These are phyloP conservation scores for Fusarium avenaceum DNA, from an alignment of 2,329 filamentous ascomycete genomes.

Conservation along the genomic window DNA sequence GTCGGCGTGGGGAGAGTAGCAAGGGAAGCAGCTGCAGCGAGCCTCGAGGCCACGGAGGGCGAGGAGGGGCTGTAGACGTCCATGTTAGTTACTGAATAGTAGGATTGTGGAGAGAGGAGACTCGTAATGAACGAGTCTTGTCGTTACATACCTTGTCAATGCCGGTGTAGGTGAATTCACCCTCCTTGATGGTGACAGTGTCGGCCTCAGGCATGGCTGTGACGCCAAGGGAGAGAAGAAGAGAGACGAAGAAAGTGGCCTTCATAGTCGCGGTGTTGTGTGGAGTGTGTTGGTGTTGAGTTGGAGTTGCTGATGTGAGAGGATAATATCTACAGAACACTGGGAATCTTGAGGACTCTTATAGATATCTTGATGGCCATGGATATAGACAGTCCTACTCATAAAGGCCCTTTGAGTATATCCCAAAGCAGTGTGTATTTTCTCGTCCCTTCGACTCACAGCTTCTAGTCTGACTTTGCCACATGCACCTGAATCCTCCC, in stretches of 20 bases:
- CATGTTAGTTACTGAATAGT: neutral
- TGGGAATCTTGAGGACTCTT: neutral
- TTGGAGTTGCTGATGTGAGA: neutral
- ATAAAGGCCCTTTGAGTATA: accelerated
- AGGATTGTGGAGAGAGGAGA: accelerated
- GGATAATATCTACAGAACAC: neutral
- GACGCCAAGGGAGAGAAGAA: conserved; percentile 18
- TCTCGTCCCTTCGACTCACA: neutral
- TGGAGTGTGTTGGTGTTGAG: neutral
- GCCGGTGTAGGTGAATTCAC: conserved; percentile 11
- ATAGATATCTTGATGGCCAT: accelerated
- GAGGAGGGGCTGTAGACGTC: neutral
- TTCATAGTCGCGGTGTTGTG: conserved; percentile 9
- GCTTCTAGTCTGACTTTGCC: neutral
- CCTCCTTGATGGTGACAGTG: conserved; percentile 14
- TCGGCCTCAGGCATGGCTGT: conserved; percentile 11
- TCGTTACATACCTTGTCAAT: conserved; percentile 13
- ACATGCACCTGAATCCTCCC: conserved; percentile 14
- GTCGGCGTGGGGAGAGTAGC: conserved; percentile 22
- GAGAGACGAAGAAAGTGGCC: conserved; percentile 7
- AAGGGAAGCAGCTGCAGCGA: conserved; percentile 20
- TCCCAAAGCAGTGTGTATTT: neutral
- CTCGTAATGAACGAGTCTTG: no score
- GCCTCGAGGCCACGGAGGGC: conserved; percentile 23
- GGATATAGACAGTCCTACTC: accelerated